Evolutionary conservation across 306 rosid species (phyloP).

Genomic region (Prunus persica): Prunus_persica_NCBIv2 NC_034012.1:9535501-9536000

Average conservation of each 20-base stretch:
- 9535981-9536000: background rate
- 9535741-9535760: background rate
- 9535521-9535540: background rate
- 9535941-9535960: no score
- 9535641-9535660: background rate
- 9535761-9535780: rapidly evolving
- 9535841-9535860: rapidly evolving
- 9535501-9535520: background rate
- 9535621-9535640: no score
- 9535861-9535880: background rate
- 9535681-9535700: no score
- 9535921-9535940: no score
- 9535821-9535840: background rate
- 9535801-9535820: background rate
- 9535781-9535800: background rate
- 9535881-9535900: no score
- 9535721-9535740: no score
- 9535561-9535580: no score
- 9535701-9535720: no score
- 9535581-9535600: no score
- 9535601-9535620: rapidly evolving
- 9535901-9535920: no score
- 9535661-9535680: background rate
- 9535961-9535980: background rate
- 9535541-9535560: background rate